These are phyloP conservation scores for Paraconiothyrium brasiliense DNA, from an alignment of 2,329 filamentous ascomycete species.

Conservation along the genomic window DNA sequence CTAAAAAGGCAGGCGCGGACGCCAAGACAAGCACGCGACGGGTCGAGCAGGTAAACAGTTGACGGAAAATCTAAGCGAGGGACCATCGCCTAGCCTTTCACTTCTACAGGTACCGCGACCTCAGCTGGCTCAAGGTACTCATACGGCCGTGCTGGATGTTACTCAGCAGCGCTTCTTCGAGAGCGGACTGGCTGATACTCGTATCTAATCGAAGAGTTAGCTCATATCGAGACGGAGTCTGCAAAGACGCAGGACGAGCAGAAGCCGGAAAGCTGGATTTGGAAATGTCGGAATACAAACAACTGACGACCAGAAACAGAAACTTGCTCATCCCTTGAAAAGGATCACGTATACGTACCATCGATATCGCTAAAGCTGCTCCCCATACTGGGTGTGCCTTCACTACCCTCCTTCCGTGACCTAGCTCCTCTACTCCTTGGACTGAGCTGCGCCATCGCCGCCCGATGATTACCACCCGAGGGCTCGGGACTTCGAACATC, in stretches of 20 bases:
- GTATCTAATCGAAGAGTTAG: slow-evolving; percentile 64
- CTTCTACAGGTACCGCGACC: slow-evolving; percentile 65
- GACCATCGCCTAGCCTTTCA: background rate
- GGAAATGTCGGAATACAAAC: background rate
- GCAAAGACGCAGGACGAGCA: background rate
- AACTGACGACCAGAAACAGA: background rate
- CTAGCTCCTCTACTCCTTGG: slow-evolving; percentile 53
- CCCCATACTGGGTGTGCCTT: slow-evolving; percentile 58
- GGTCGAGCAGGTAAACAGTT: background rate
- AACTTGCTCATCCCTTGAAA: background rate
- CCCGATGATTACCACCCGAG: slow-evolving; percentile 64
- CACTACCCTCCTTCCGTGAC: slow-evolving; percentile 41
- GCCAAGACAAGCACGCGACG: background rate
- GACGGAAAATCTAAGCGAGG: background rate
- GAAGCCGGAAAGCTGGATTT: background rate
- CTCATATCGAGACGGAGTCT: background rate
- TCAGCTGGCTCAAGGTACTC: slow-evolving; percentile 73
- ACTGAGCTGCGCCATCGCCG: slow-evolving; percentile 66
- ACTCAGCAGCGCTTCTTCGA: slow-evolving; percentile 80
- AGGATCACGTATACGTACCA: slow-evolving; percentile 55
- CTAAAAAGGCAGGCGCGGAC: background rate
- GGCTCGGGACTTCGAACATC: slow-evolving; percentile 34
- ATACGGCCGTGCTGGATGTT: slow-evolving; percentile 74
- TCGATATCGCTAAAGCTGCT: slow-evolving; percentile 89
- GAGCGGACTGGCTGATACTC: slow-evolving; percentile 80